Conservation (phyloP, 2,329 filamentous ascomycete genomes). For the Colletotrichum theobromicola region DNA sequence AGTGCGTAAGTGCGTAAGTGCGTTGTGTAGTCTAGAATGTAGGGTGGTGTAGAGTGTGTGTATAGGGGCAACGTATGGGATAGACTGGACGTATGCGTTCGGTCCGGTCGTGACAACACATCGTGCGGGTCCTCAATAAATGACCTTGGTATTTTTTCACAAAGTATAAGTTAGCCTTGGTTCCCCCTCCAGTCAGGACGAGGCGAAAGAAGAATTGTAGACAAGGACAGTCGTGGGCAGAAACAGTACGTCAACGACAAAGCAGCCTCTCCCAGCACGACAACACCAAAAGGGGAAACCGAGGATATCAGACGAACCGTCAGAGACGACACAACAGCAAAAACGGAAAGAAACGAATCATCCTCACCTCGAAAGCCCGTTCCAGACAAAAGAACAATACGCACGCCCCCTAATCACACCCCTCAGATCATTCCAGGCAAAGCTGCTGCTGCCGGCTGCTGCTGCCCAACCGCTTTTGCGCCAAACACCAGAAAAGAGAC, state of each 20-base stretch:
- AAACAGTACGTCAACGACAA: not conserved
- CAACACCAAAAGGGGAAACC: not conserved
- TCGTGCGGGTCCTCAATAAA: conserved; percentile 20
- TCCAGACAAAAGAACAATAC: not conserved
- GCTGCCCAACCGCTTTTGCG: conserved; percentile 17
- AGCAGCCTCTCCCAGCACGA: not conserved
- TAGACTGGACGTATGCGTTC: not conserved
- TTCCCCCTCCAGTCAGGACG: conserved; percentile 25
- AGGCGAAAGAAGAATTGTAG: conserved; percentile 6
- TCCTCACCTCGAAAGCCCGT: not conserved
- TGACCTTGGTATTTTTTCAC: conserved; percentile 23
- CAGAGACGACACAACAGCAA: not conserved
- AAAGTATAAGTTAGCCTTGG: conserved; percentile 45
- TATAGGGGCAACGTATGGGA: conserved; percentile 25
- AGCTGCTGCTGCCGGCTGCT: conserved; percentile 8
- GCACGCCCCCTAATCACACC: conserved; percentile 2
- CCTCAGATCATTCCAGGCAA: not conserved
- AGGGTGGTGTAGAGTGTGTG: conserved; percentile 21
- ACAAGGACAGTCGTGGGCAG: not conserved
- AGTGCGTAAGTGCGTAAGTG: conserved; percentile 1
- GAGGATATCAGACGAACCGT: not conserved
- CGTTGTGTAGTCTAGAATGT: conserved; percentile 8
- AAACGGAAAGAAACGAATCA: not conserved
- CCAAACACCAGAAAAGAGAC: conserved; percentile 16
- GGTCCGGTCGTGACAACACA: conserved; percentile 19